Base-by-base conservation (phyloP, 768 basidiomycete genomes). In the Termitomyces eurrhizus region DNA sequence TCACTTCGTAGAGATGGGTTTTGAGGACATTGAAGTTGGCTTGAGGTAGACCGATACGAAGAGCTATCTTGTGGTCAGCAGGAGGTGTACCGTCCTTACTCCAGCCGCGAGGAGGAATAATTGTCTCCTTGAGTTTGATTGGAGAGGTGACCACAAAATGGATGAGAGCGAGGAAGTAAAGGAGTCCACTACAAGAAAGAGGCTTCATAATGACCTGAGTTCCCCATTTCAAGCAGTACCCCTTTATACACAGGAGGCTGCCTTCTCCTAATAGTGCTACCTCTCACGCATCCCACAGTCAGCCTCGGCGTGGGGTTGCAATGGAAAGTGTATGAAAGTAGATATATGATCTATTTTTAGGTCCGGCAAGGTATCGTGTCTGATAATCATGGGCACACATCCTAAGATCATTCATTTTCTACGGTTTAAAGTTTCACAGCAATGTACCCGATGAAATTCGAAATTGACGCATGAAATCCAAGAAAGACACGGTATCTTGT, bases 41-140 rank as follows among this genome's bases (percentile, higher is more conserved):
- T 62, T 84, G 84, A 16, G 76, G 79, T 24, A 87, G 77, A 32
- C 78, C 85, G 44, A 87, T 82, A 63, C 80, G 85, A 66, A 89
- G 80, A 46, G 78, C 72, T 39, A 89, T 74, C 11, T 71, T 70
- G 61, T 83, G 79, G 59, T 79, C 71, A 1, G 75, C 61, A 16
- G 78, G 74, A 14, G 86, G 79, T n/a, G 68, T 61, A 16, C 78
- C 73, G 35, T 78, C 74, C 58, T 74, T 73, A 21, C 74, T 59
- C 87, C 86, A 88, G 32, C 81, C 81, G 14, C 57, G 70, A 59
- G 86, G 87, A 37, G 69, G 52, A 24, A 48, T 36, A 24, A 78
- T 62, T 16, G 57, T 64, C 56, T 78, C 76, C 67, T 76, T 76
- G 61, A 76, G 58, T 64, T 65, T 73, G 62, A 64, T 52, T 29